Evolutionary conservation across 768 basidiomycete genomes (phyloP), one percentile per base, ranked within the genome.

Genomic region (Flagelloscypha sp.): DNA sequence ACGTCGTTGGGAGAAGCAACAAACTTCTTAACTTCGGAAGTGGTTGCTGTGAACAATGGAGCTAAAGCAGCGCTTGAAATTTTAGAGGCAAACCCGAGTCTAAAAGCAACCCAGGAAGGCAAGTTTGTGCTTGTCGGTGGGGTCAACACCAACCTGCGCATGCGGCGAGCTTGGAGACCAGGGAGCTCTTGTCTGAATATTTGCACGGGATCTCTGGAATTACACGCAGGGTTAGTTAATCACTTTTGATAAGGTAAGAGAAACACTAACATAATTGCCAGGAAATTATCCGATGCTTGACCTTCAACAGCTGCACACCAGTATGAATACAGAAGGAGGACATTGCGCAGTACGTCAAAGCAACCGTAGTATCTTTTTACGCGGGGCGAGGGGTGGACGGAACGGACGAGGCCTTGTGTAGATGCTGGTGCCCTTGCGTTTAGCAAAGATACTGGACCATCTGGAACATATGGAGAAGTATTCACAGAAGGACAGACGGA

Each of bases 81-180:
- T 33, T 57, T 79, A 20, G 52, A n/a, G n/a, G n/a, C n/a, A n/a
- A n/a, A n/a, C n/a, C 60, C 7, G 48, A 50, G 24, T 59, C 62
- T 10, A 49, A 59, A 9, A 52, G 57, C 24, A 50, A 43, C 52
- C 25, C 55, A 65, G 35, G 58, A 62, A 5, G 55, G 62, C 24
- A 67, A 72, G 5, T 88, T 84, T 46, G 69, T 85, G 2, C 59
- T n/a, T 92, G 23, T 82, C 83, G 2, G 79, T 90, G 2, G 87
- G 88, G 15, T 82, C 86, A n/a, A 90, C 88, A 2, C 88, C 88
- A 2, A 79, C 87, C n/a, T 2, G 88, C 87, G 0, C 84, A 89
- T 50, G 80, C 81, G 7, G 84, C 81, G 9, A 74, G 70, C 20
- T 59, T 67, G 16, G 72, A 67, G 46, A 65, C 64, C 13, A 64